A percentile compares a stretch with the other conserved stretches of the same genome.
These are phyloP conservation scores for Mortierella polycephala DNA, from an alignment of 371 early-diverging fungal genomes.

Conservation along the genomic window DNA sequence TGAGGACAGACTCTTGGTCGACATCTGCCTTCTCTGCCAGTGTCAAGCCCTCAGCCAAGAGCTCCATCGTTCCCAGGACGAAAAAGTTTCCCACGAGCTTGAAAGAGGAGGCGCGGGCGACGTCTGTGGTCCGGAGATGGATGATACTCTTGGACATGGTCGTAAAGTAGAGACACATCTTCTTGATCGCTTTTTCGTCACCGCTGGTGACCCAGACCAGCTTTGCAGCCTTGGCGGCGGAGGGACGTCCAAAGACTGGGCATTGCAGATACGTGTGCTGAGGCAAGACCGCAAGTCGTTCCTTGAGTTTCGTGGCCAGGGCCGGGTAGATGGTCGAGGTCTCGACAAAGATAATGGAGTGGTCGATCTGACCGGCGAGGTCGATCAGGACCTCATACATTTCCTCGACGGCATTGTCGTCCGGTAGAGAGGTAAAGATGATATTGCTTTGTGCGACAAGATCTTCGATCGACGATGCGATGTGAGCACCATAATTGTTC, in stretches of 20 bases:
- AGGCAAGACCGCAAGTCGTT: slow-evolving; percentile 21
- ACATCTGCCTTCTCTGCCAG: slow-evolving; percentile 70
- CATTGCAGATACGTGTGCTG: slow-evolving; percentile 53
- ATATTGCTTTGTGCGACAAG: slow-evolving; percentile 45
- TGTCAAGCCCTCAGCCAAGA: slow-evolving; percentile 74
- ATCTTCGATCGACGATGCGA: slow-evolving; percentile 43
- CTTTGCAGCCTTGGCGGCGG: slow-evolving; percentile 55
- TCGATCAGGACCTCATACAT: slow-evolving; percentile 42
- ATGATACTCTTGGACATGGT: slow-evolving; percentile 20
- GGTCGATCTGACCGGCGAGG: slow-evolving; percentile 25
- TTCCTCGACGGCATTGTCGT: slow-evolving; percentile 50
- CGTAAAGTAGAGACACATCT: slow-evolving; percentile 32
- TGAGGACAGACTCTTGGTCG: slow-evolving; percentile 63
- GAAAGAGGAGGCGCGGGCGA: slow-evolving; percentile 55
- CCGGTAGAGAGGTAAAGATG: slow-evolving; percentile 52
- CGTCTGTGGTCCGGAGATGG: slow-evolving; percentile 41
- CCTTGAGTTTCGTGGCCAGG: slow-evolving; percentile 31
- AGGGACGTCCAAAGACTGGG: slow-evolving; percentile 67
- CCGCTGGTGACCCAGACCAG: slow-evolving; percentile 63
- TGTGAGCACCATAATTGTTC: slow-evolving; percentile 33
- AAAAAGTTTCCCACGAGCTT: slow-evolving; percentile 78
- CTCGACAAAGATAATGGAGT: slow-evolving; percentile 49
- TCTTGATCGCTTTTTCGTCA: slow-evolving; percentile 21
- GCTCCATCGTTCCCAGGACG: slow-evolving; percentile 64
- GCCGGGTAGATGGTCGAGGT: slow-evolving; percentile 52